A percentile compares a stretch with the other conserved stretches of the same genome.
phyloP scores from a whole-genome alignment of 2,329 filamentous ascomycete species.

The Colletotrichum sublineola region DNA sequence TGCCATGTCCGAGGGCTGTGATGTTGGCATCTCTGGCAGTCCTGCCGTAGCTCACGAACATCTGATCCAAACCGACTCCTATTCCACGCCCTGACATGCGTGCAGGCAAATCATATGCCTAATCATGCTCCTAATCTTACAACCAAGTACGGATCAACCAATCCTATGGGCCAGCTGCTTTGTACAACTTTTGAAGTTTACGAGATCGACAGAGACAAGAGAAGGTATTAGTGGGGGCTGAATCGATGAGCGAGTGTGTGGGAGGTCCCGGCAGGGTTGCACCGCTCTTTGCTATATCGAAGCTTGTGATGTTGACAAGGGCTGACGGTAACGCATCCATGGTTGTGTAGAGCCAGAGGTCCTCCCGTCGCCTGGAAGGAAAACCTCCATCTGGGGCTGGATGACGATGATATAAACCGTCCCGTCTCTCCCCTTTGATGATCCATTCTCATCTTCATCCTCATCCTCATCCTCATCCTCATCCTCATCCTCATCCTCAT shows the following conservation, averaged over 20 bases:
- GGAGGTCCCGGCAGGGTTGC: not conserved
- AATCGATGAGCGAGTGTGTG: not conserved
- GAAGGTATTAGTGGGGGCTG: not conserved
- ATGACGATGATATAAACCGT: slow-evolving; percentile 37
- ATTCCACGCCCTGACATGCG: not conserved
- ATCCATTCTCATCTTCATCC: slow-evolving; percentile 15
- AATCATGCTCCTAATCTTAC: not conserved
- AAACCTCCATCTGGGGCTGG: not conserved
- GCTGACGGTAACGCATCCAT: slow-evolving; percentile 8
- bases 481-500: slow-evolving; percentile 22
- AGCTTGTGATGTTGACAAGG: slow-evolving; percentile 19
- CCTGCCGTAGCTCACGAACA: not conserved
- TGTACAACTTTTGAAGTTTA: not conserved
- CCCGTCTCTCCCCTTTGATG: slow-evolving; percentile 11
- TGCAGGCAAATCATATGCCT: not conserved
- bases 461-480: slow-evolving; percentile 19
- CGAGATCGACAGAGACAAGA: not conserved
- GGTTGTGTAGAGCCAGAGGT: not conserved
- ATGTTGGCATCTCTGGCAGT: slow-evolving; percentile 8
- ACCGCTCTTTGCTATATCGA: not conserved
- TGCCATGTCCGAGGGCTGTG: slow-evolving; percentile 7
- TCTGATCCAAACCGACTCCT: not conserved
- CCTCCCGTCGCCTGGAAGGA: not conserved
- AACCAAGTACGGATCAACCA: not conserved
- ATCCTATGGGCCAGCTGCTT: not conserved